phyloP scores from a whole-genome alignment of 2,329 filamentous ascomycete species.

The Aspergillus neoniger region DNA sequence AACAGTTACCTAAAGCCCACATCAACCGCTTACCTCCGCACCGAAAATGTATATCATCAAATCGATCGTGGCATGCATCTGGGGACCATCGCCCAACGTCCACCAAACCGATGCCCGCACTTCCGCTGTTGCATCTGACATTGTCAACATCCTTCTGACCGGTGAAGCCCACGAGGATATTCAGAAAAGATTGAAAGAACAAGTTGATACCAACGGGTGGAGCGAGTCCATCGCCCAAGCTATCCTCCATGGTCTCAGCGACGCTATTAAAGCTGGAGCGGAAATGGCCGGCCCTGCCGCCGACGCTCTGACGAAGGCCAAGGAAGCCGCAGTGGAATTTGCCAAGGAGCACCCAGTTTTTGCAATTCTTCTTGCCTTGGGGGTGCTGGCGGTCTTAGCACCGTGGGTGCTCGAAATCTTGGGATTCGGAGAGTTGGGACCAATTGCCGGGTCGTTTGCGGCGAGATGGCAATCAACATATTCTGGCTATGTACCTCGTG shows the following conservation, averaged over 20 bases:
- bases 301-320: conserved; percentile 19
- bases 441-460: conserved; percentile 39
- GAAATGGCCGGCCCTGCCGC: conserved; percentile 18
- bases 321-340: conserved; percentile 21
- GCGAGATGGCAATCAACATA: conserved; percentile 44
- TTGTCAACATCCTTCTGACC: conserved; percentile 14
- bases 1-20: background rate
- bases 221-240: conserved; percentile 16
- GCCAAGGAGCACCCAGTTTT: conserved; percentile 28
- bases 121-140: conserved; percentile 5
- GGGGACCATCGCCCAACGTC: background rate
- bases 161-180: background rate
- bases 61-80: conserved; percentile 5
- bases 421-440: conserved; percentile 31
- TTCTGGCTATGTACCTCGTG: conserved; percentile 42
- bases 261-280: conserved; percentile 17
- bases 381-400: conserved; percentile 24
- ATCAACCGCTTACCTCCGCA: background rate
- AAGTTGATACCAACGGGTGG: conserved; percentile 17
- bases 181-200: conserved; percentile 14
- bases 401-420: conserved; percentile 31
- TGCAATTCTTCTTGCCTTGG: conserved; percentile 28
- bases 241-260: conserved; percentile 16
- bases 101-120: background rate
- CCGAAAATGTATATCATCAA: background rate